phyloP scores from a whole-genome alignment of 441 rosid genomes.

The Croton setiger region DNA sequence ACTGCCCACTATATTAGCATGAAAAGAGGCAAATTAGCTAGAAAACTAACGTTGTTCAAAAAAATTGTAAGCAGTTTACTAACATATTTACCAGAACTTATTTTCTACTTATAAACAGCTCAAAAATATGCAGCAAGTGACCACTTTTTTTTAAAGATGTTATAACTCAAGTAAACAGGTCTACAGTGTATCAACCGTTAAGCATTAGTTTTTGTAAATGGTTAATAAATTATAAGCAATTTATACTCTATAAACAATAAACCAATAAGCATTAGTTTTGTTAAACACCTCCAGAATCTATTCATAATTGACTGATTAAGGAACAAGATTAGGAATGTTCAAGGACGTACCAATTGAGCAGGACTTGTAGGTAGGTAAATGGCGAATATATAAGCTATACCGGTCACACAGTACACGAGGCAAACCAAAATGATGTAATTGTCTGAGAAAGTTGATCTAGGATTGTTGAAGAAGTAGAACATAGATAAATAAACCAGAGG shows the following conservation, averaged over 20 bases:
- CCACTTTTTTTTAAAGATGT: too few species aligned
- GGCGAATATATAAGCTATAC: slow-evolving; percentile 83
- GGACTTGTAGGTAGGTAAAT: slow-evolving; percentile 71
- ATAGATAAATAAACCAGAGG: slow-evolving; percentile 90
- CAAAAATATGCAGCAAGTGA: too few species aligned
- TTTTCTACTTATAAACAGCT: too few species aligned
- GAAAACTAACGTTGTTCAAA: neutral
- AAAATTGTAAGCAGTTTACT: too few species aligned
- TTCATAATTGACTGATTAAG: neutral
- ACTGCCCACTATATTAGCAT: slow-evolving; percentile 67
- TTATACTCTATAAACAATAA: too few species aligned
- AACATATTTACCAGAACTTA: too few species aligned
- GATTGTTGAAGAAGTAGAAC: slow-evolving; percentile 91
- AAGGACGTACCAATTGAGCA: slow-evolving; percentile 74
- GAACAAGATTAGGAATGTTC: slow-evolving; percentile 3
- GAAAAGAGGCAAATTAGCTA: slow-evolving; percentile 2
- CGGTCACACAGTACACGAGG: slow-evolving; percentile 91
- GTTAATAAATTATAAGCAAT: too few species aligned
- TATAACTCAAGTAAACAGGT: too few species aligned
- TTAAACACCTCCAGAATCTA: neutral
- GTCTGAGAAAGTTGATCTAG: slow-evolving; percentile 74
- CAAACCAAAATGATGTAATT: slow-evolving; percentile 72
- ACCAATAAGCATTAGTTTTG: too few species aligned
- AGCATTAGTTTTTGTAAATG: too few species aligned
- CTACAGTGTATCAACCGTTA: too few species aligned